Base-by-base conservation (phyloP, 2,329 filamentous ascomycete genomes). In the Sclerotinia nivalis region DNA sequence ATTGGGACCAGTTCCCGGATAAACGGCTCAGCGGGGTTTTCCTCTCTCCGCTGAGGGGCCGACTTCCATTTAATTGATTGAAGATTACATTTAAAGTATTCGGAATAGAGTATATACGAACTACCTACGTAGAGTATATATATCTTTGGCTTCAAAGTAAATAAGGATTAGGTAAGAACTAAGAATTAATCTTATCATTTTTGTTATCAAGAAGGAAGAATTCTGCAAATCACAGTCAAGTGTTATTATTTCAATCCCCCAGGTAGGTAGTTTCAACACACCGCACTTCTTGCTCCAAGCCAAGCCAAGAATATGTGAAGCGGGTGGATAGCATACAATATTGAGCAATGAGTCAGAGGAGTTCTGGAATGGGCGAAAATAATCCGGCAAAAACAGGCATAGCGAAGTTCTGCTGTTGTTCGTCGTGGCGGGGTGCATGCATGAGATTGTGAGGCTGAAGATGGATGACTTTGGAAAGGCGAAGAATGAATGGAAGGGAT, bases 401-500 rank as follows among this genome's bases (percentile, higher is more conserved):
- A 13, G 55, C 7, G 55, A n/a, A 37, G 12, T 15, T 37, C n/a
- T 37, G 54, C 20, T 58, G 40, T n/a, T 40, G 55, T 28, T 58
- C 55, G 55, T 58, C 55, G 55, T 34, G 55, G 47, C 55, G 31
- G 34, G 31, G 55, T 58, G 55, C 55, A 58, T 58, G 31, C 55
- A 58, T 58, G 55, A 22, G 28, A 20, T 37, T 40, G 31, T 58
- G 55, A 58, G 55, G 55, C 55, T 58, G 55, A 22, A 12, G 54
- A 8, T 56, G 31, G 20, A n/a, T 56, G 54, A 31, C 3, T 13
- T n/a, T n/a, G 31, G 54, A 31, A 31, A 37, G 15, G 5, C 20
- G 10, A 34, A 22, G 31, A 56, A 37, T 13, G 20, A 31, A 56
- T 12, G 12, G 34, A 37, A 37, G 54, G 34, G 54, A 56, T 22